Percentiles rank a stretch among this genome's conserved stretches.
Evolutionary conservation across 2,329 filamentous ascomycete genomes (phyloP).

Genomic region (Venturia carpophila): DNA sequence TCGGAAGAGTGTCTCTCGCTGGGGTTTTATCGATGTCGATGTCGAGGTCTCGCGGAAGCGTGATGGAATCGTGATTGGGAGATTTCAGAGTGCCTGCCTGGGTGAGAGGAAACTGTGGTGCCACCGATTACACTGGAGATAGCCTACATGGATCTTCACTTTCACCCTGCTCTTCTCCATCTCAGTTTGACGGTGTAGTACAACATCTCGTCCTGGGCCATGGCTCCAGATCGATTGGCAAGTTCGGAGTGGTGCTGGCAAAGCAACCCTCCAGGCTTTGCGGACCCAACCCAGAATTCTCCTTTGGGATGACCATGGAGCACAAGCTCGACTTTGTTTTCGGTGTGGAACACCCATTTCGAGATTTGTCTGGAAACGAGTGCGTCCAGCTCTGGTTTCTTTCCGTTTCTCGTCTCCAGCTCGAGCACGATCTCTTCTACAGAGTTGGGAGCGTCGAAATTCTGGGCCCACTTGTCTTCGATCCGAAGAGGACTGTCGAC

Average conservation of each 20-base stretch:
- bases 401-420: constrained; percentile 9
- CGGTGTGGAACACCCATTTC: not conserved
- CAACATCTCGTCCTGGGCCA: constrained; percentile 4
- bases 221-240: not conserved
- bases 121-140: not conserved
- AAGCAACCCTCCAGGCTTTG: not conserved
- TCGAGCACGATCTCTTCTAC: constrained; percentile 4
- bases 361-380: constrained; percentile 2
- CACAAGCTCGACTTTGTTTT: not conserved
- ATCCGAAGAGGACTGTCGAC: not conserved
- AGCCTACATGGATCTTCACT: too few relatives aligned
- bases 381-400: constrained; percentile 9
- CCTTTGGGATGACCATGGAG: not conserved
- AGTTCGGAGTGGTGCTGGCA: not conserved
- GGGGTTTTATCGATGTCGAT: too few relatives aligned
- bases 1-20: too few relatives aligned
- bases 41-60: too few relatives aligned
- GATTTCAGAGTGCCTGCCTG: too few relatives aligned
- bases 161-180: not conserved
- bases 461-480: not conserved
- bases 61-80: too few relatives aligned
- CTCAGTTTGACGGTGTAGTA: not conserved
- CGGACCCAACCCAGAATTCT: not conserved
- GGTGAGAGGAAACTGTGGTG: too few relatives aligned
- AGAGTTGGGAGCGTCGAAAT: not conserved